Base-by-base conservation (phyloP, 768 basidiomycete genomes). In the Lactarius deliciosus region DNA sequence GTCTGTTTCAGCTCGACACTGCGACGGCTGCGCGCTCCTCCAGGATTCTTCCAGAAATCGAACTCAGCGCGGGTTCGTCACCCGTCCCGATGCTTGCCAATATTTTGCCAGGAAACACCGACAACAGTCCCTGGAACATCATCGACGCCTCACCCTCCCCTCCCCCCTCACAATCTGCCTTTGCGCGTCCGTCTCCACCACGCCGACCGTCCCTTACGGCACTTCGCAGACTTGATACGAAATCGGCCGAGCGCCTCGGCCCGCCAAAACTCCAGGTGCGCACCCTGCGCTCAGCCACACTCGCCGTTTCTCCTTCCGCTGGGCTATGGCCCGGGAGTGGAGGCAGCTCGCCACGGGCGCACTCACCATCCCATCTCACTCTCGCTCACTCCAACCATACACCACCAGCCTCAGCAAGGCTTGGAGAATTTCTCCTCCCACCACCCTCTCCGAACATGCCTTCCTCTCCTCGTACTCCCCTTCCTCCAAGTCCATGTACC, bases 1-100 rank as follows among this genome's bases (percentile, higher is more conserved):
- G 88, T 1, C 77, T 92, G 41, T 89, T 86, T 74, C 88, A 89
- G 73, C 83, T 91, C 28, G 85, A 91, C 72, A 90, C 88, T 11
- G 68, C 62, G 71, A 78, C 82, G 50, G 83, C 85, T 11, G 73
- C 80, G 25, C 82, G 83, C 36, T 80, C 83, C 3, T 80, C 83
- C 3, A 83, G 81, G 72, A 73, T 76, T 34, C 76, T 86, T 8
- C 82, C 83, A 57, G 85, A 90, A 73, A 79, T 89, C 57, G 89
- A 91, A 72, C 80, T 80, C 41, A 62, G 65, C 30, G 57, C 54
- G 22, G 73, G 71, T 38, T 69, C 72, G 38, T 85, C 85, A 22
- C 87, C 86, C 4, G 73, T 85, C 70, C 84, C 85, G 64, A 86
- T 87, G 82, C 80, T 86, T n/a, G 72, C 82, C 22, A 75, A 77